Evolutionary conservation across 345 rosid species (phyloP).

Genomic region (Geranium rotundifolium): DNA sequence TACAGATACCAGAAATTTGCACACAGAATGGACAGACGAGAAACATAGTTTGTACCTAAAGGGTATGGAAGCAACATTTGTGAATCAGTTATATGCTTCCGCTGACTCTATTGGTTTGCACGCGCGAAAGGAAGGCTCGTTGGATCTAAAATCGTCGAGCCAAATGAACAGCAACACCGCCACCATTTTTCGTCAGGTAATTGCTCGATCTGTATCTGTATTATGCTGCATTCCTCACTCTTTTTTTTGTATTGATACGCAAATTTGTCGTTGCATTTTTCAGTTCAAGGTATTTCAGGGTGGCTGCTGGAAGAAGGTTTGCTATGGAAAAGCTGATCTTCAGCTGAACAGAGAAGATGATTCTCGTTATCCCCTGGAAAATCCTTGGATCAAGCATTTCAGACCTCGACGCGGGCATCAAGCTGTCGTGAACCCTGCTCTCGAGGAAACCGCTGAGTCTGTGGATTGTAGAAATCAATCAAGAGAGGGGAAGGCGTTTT

Average conservation of each 20-base stretch:
- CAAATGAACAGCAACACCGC: slow-evolving; percentile 10
- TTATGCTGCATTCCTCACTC: background rate
- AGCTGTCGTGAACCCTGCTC: slow-evolving; percentile 4
- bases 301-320: slow-evolving; percentile 59
- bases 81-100: slow-evolving; percentile 53
- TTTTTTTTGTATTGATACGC: slow-evolving; percentile 2
- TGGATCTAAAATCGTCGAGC: slow-evolving; percentile 17
- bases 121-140: slow-evolving; percentile 18
- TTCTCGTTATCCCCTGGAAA: slow-evolving; percentile 24
- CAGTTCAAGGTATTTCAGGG: slow-evolving; percentile 63
- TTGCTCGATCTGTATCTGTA: slow-evolving; percentile 1
- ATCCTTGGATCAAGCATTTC: slow-evolving; percentile 62
- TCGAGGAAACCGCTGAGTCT: slow-evolving; percentile 14
- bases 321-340: slow-evolving; percentile 36
- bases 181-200: slow-evolving; percentile 55
- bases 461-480: slow-evolving; percentile 16
- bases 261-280: background rate
- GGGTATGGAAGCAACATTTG: slow-evolving; percentile 88
- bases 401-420: slow-evolving; percentile 23
- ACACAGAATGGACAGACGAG: slow-evolving; percentile 79
- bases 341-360: slow-evolving; percentile 16
- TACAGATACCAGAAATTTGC: slow-evolving; percentile 17
- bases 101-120: slow-evolving; percentile 26
- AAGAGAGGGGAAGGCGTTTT: slow-evolving; percentile 18
- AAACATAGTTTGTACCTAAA: slow-evolving; percentile 79